These are phyloP conservation scores for Termitomyces sp. DNA, from an alignment of 768 basidiomycete species.

Conservation along the genomic window DNA sequence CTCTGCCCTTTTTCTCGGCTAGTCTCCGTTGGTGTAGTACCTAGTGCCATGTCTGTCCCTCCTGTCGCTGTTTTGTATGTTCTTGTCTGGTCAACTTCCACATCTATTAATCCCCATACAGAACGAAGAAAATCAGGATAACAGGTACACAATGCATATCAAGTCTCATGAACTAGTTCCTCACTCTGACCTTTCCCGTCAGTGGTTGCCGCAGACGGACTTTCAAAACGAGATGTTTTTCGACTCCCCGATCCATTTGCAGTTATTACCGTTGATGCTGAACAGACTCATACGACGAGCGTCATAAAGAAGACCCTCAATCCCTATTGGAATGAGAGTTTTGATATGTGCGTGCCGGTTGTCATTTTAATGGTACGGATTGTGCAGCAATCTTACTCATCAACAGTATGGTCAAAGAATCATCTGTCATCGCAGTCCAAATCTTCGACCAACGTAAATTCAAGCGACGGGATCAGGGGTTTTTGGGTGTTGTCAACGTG, in stretches of 20 bases:
- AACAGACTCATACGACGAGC: slow-evolving; percentile 94
- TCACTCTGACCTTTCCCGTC: slow-evolving; percentile 7
- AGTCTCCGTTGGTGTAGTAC: background rate
- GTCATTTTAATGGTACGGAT: background rate
- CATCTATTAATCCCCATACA: slow-evolving; percentile 13
- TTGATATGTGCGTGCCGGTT: slow-evolving; percentile 74
- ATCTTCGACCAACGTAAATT: slow-evolving; percentile 99
- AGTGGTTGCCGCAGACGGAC: slow-evolving; percentile 95
- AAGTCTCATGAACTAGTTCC: background rate
- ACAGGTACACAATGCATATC: slow-evolving; percentile 45
- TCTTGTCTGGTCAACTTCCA: slow-evolving; percentile 1
- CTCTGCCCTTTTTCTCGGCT: background rate
- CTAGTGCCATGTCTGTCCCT: slow-evolving; percentile 37
- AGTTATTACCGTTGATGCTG: slow-evolving; percentile 96
- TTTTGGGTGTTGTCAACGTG: slow-evolving; percentile 96
- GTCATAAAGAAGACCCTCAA: slow-evolving; percentile 96
- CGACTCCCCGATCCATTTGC: slow-evolving; percentile 97
- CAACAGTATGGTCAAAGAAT: slow-evolving; percentile 87
- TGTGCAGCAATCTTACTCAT: slow-evolving; percentile 3
- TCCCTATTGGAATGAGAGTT: slow-evolving; percentile 97
- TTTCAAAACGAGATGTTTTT: slow-evolving; percentile 94
- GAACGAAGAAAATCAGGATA: slow-evolving; percentile 73
- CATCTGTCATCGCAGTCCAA: slow-evolving; percentile 96
- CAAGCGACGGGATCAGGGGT: slow-evolving; percentile 97
- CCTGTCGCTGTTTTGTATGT: slow-evolving; percentile 41